These are phyloP conservation scores for Aspergillus sp. DNA, from an alignment of 2,329 filamentous ascomycete genomes.

Conservation along the genomic window DNA sequence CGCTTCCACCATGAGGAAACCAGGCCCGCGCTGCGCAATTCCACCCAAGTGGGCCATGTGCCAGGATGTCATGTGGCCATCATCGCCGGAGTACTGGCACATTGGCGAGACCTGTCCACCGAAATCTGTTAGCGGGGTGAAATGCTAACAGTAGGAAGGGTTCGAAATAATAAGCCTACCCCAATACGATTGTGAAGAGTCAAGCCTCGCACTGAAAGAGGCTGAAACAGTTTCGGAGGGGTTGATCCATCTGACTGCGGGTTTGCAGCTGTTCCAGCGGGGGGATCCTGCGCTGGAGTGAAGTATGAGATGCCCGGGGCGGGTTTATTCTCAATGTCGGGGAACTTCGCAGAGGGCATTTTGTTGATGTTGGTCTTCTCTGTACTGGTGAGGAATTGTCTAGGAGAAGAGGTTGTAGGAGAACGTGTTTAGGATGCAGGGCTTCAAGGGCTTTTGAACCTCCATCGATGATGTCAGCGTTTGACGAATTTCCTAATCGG, in stretches of 20 bases:
- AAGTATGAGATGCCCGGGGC: conserved; percentile 43
- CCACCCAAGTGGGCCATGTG: conserved; percentile 80
- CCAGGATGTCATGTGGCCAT: conserved; percentile 75
- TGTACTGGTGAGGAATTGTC: neutral
- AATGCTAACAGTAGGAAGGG: neutral
- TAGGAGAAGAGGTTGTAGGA: neutral
- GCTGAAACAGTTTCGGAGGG: conserved; percentile 57
- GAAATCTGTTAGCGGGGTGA: neutral
- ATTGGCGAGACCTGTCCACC: conserved; percentile 45
- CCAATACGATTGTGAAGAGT: conserved; percentile 52
- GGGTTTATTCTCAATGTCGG: conserved; percentile 34
- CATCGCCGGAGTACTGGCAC: conserved; percentile 66
- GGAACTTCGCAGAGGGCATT: conserved; percentile 9
- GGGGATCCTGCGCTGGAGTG: conserved; percentile 36
- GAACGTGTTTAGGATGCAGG: neutral
- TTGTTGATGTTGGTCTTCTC: neutral
- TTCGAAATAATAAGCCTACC: conserved; percentile 29
- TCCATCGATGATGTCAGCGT: no score
- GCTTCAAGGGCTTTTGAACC: neutral
- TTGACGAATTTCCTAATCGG: no score
- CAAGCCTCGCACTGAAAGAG: conserved; percentile 56
- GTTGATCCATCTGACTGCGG: conserved; percentile 41
- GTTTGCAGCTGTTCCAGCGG: conserved; percentile 37
- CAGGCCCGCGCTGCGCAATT: conserved; percentile 71
- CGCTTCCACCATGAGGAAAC: conserved; percentile 74